Evolutionary conservation across 2,329 filamentous ascomycete species (phyloP).

Genomic region (Colletotrichum viniferum): DNA sequence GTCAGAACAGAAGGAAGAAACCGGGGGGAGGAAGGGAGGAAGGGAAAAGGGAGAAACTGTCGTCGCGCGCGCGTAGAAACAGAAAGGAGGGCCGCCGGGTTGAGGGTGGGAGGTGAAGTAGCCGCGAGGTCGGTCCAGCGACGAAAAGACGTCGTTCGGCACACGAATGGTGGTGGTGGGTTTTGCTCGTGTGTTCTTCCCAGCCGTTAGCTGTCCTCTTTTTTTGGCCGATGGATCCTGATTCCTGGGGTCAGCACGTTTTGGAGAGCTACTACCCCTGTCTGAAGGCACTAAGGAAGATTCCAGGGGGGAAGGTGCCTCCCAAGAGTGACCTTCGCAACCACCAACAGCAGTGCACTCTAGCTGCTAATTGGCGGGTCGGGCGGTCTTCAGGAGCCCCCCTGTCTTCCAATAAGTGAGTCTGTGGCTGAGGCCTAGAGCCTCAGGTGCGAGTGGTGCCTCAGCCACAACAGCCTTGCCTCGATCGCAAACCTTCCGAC

Average conservation of each 20-base stretch:
- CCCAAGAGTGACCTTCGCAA: background rate
- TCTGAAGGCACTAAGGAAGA: constrained; percentile 4
- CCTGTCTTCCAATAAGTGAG: background rate
- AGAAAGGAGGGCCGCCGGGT: background rate
- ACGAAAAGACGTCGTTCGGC: constrained; percentile 21
- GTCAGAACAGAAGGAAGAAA: background rate
- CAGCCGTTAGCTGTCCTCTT: constrained; percentile 31
- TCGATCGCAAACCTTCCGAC: constrained; percentile 1
- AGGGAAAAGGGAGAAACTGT: background rate
- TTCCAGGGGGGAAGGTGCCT: background rate
- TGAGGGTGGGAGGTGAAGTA: background rate
- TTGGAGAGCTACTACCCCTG: constrained; percentile 21
- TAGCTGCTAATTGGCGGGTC: background rate
- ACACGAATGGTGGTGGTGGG: constrained; percentile 15
- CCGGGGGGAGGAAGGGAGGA: constrained; percentile 9
- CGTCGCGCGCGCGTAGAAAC: background rate
- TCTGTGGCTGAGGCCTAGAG: background rate
- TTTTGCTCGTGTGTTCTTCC: constrained; percentile 23
- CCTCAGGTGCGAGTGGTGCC: background rate
- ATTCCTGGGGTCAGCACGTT: constrained; percentile 22
- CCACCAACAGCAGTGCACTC: background rate
- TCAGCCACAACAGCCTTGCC: constrained; percentile 14
- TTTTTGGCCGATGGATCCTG: constrained; percentile 22
- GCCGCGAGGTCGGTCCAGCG: constrained; percentile 22
- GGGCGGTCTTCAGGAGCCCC: background rate